These are phyloP conservation scores for Dionaea muscipula DNA, from an alignment of 179 eudicot species.

Conservation along the genomic window DNA sequence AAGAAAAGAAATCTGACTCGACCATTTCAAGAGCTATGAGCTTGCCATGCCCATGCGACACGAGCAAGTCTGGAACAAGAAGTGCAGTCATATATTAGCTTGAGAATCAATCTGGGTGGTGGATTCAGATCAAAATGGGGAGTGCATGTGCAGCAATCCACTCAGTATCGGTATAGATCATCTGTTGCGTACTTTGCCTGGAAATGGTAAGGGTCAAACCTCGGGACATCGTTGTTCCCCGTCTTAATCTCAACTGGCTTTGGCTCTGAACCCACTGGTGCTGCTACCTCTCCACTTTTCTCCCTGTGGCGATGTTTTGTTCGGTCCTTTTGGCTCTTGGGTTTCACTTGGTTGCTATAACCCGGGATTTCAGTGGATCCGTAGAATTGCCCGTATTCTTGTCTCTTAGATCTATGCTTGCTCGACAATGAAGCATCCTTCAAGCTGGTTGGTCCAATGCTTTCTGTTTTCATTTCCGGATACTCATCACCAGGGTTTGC, in stretches of 20 bases:
- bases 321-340: constrained; percentile 76
- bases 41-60: too few species aligned
- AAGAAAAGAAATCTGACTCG: too few species aligned
- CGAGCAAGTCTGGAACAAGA: too few species aligned
- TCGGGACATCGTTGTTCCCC: constrained; percentile 38
- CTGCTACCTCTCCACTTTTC: constrained; percentile 56
- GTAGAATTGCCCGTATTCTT: constrained; percentile 69
- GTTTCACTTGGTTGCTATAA: constrained; percentile 29
- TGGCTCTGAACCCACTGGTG: constrained; percentile 26
- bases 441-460: constrained; percentile 42
- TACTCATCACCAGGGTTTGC: constrained; percentile 34
- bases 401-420: constrained; percentile 70
- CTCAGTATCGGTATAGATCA: constrained; percentile 47
- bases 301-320: constrained; percentile 70
- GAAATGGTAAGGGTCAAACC: constrained; percentile 49
- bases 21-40: too few species aligned
- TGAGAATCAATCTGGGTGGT: too few species aligned
- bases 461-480: constrained; percentile 42
- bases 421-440: constrained; percentile 60
- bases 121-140: neutral
- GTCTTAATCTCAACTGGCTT: constrained; percentile 43
- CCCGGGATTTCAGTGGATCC: constrained; percentile 50
- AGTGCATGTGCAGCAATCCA: neutral
- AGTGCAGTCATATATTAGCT: too few species aligned
- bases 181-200: constrained; percentile 48